Evolutionary conservation across 2,329 filamentous ascomycete species (phyloP).

Genomic region (Diplodia sapinea): DNA sequence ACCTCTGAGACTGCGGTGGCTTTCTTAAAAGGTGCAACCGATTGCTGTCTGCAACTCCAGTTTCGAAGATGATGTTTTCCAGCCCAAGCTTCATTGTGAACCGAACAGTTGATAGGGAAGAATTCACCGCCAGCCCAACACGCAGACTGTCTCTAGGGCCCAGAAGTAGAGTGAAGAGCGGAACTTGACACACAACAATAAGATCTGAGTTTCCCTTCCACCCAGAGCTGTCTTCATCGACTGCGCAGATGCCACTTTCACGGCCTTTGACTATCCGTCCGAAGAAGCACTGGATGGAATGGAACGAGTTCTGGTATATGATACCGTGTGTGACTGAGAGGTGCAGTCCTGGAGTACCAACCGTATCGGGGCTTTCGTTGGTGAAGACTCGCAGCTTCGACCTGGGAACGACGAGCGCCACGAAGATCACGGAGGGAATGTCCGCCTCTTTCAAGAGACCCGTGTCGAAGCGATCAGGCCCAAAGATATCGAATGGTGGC

Average conservation of each 20-base stretch:
- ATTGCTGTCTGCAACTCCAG: background rate
- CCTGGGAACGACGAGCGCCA: slow-evolving; percentile 8
- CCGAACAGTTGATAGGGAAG: background rate
- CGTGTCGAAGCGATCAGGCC: background rate
- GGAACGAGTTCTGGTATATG: background rate
- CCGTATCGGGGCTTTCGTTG: background rate
- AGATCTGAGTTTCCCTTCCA: slow-evolving; percentile 16
- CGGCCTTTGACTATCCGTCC: background rate
- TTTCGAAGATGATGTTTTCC: slow-evolving; percentile 5
- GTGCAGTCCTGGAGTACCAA: background rate
- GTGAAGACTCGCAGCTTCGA: slow-evolving; percentile 18
- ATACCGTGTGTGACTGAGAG: background rate
- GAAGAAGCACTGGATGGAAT: slow-evolving; percentile 22
- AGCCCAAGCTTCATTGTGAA: slow-evolving; percentile 11
- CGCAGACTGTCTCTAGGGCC: slow-evolving; percentile 2
- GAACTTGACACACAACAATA: slow-evolving; percentile 5
- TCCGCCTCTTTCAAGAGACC: slow-evolving; percentile 1
- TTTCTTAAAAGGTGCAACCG: slow-evolving; percentile 1
- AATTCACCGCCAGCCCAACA: slow-evolving; percentile 4
- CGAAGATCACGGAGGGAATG: background rate
- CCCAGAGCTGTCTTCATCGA: slow-evolving; percentile 4
- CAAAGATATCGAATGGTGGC: background rate
- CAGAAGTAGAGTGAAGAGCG: slow-evolving; percentile 10
- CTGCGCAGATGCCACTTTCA: background rate
- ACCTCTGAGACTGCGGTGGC: background rate